Percentiles rank a stretch among this genome's conserved stretches.
phyloP scores from a whole-genome alignment of 2,329 filamentous ascomycete genomes.

The Thelonectria blattea region DNA sequence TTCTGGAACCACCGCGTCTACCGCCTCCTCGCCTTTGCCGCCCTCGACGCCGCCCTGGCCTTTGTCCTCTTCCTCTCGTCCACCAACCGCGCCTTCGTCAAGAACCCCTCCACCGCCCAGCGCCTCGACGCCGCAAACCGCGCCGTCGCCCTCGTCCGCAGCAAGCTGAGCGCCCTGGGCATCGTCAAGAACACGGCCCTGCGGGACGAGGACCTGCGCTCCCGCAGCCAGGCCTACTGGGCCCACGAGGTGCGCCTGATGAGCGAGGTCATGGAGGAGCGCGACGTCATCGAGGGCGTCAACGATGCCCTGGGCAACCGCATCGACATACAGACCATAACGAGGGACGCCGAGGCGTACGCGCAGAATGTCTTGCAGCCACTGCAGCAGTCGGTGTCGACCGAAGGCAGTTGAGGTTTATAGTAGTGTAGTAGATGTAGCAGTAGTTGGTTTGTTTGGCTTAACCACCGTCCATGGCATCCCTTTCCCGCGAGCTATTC shows the following conservation, averaged over 20 bases:
- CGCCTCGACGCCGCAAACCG: conserved; percentile 67
- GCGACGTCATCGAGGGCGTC: conserved; percentile 74
- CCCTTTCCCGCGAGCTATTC: conserved; percentile 25
- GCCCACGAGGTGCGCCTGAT: conserved; percentile 74
- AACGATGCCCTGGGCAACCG: conserved; percentile 69
- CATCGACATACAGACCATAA: conserved; percentile 67
- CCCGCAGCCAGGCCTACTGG: conserved; percentile 77
- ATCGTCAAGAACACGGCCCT: conserved; percentile 82
- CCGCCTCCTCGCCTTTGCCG: conserved; percentile 68
- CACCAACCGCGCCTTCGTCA: conserved; percentile 79
- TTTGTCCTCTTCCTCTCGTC: conserved; percentile 74
- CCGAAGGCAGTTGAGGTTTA: conserved; percentile 25
- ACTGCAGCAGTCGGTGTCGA: conserved; percentile 36
- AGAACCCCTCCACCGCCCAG: conserved; percentile 65
- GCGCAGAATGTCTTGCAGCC: conserved; percentile 51
- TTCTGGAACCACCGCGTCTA: conserved; percentile 72
- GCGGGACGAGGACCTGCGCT: conserved; percentile 74
- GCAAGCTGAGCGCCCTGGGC: conserved; percentile 73
- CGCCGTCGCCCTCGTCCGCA: conserved; percentile 63
- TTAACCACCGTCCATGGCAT: neutral
- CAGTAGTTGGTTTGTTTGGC: conserved; percentile 4
- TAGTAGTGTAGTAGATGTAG: conserved; percentile 6
- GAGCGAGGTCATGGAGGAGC: conserved; percentile 78
- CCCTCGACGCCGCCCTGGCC: conserved; percentile 68
- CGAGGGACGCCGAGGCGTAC: conserved; percentile 69